Evolutionary conservation across 306 rosid species (phyloP).

Genomic region (Dalbergia cultrata): DNA sequence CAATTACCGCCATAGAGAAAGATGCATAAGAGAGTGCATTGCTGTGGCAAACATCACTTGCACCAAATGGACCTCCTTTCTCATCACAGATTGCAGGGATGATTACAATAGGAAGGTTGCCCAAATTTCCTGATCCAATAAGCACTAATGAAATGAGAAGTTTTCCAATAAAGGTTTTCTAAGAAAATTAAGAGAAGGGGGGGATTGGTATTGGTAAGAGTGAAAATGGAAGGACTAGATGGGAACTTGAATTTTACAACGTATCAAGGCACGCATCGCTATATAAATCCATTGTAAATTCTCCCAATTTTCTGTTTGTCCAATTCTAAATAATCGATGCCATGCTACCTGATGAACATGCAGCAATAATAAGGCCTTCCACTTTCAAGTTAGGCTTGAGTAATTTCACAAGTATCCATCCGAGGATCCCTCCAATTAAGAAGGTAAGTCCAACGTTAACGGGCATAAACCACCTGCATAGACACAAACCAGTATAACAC

Average conservation of each 20-base stretch:
- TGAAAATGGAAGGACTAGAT: not conserved
- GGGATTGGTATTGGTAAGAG: not conserved
- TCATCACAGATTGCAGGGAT: constrained; percentile 86
- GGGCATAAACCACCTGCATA: constrained; percentile 96
- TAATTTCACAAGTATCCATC: constrained; percentile 81
- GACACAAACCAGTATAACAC: not conserved
- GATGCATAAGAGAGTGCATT: constrained; percentile 84
- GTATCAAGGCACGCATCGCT: constrained; percentile 14
- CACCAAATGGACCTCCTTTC: constrained; percentile 83
- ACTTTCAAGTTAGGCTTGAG: constrained; percentile 75
- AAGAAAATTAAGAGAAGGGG: not conserved
- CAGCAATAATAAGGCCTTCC: constrained; percentile 84
- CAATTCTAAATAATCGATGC: constrained; percentile 20
- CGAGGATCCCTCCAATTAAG: constrained; percentile 77
- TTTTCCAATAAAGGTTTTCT: not conserved
- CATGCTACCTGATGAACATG: constrained; percentile 75
- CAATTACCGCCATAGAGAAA: constrained; percentile 90
- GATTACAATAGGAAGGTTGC: constrained; percentile 79
- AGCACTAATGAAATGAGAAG: constrained; percentile 22
- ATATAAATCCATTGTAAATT: constrained; percentile 28
- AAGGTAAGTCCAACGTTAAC: constrained; percentile 80
- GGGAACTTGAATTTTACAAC: not conserved
- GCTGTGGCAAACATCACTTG: constrained; percentile 51
- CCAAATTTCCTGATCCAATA: constrained; percentile 80
- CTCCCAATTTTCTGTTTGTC: not conserved